These are phyloP conservation scores for Talaromyces sp. DNA, from an alignment of 2,329 filamentous ascomycete genomes.

Conservation along the genomic window DNA sequence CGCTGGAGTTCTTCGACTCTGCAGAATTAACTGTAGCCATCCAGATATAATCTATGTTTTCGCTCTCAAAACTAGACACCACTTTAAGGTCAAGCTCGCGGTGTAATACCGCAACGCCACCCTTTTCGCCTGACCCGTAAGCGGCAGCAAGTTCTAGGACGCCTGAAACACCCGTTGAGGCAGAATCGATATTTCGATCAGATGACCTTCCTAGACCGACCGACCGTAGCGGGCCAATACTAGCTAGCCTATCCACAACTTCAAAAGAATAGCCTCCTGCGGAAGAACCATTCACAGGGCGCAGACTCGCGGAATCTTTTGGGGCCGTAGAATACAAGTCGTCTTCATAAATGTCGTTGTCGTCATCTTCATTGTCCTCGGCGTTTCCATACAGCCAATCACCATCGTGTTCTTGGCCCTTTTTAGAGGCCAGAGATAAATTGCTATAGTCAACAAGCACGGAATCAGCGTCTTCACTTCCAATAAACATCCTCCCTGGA, in stretches of 20 bases:
- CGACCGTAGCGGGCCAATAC: constrained; percentile 73
- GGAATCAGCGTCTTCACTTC: constrained; percentile 79
- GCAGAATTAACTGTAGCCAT: constrained; percentile 56
- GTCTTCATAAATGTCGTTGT: constrained; percentile 53
- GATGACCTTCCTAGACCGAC: constrained; percentile 61
- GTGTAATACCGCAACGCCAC: constrained; percentile 71
- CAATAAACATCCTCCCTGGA: constrained; percentile 70
- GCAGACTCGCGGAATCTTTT: constrained; percentile 13
- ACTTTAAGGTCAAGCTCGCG: constrained; percentile 69
- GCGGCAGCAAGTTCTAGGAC: constrained; percentile 49
- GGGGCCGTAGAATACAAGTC: constrained; percentile 41
- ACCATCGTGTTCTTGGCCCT: constrained; percentile 51
- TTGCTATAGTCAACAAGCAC: constrained; percentile 73
- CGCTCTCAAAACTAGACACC: constrained; percentile 64
- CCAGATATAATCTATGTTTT: constrained; percentile 74
- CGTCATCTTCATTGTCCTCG: constrained; percentile 48
- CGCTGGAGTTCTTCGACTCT: constrained; percentile 46
- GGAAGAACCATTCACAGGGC: constrained; percentile 17
- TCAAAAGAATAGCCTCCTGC: constrained; percentile 63
- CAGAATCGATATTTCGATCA: constrained; percentile 41
- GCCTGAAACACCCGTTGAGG: constrained; percentile 2
- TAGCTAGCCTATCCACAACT: constrained; percentile 70
- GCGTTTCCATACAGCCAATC: constrained; percentile 32
- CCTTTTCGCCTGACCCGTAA: constrained; percentile 51
- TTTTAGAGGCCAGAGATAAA: constrained; percentile 56